phyloP scores from a whole-genome alignment of 164 flowering plant genomes.

The Stephania cephalantha region DNA sequence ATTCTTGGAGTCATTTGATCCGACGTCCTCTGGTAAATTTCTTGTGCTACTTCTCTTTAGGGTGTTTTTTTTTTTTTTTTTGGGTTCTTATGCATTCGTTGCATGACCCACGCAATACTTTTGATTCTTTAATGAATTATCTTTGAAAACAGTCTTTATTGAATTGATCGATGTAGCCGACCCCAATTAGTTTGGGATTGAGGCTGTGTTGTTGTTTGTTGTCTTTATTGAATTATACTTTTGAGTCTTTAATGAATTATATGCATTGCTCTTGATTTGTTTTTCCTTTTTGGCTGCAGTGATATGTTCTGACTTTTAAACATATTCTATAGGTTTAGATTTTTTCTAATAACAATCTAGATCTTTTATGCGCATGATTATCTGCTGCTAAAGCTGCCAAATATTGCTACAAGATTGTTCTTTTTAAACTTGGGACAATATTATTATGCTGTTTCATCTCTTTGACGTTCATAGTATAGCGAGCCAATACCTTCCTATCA shows the following conservation, averaged over 20 bases:
- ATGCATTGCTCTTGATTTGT: background rate
- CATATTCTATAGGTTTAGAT: too few relatives aligned
- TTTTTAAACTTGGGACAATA: background rate
- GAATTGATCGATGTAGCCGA: too few relatives aligned
- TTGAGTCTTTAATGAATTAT: background rate
- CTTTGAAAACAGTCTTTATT: too few relatives aligned
- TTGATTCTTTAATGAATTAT: background rate
- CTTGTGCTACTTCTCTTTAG: background rate
- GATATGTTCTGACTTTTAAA: background rate
- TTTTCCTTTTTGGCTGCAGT: background rate
- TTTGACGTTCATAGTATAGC: background rate
- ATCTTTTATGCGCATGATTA: background rate
- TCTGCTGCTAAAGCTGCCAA: background rate
- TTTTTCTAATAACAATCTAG: too few relatives aligned
- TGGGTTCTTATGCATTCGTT: background rate
- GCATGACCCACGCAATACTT: background rate
- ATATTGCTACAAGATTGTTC: background rate
- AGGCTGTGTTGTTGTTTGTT: too few relatives aligned
- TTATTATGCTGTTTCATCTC: background rate
- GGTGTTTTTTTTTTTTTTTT: too few relatives aligned
- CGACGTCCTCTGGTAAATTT: constrained; percentile 53
- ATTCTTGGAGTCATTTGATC: constrained; percentile 74
- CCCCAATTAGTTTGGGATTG: too few relatives aligned
- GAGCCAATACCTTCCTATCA: background rate
- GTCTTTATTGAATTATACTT: too few relatives aligned